A percentile compares a stretch with the other conserved stretches of the same genome.
These are phyloP conservation scores for Sclerotinia borealis DNA, from an alignment of 2,329 filamentous ascomycete genomes.

Conservation along the genomic window DNA sequence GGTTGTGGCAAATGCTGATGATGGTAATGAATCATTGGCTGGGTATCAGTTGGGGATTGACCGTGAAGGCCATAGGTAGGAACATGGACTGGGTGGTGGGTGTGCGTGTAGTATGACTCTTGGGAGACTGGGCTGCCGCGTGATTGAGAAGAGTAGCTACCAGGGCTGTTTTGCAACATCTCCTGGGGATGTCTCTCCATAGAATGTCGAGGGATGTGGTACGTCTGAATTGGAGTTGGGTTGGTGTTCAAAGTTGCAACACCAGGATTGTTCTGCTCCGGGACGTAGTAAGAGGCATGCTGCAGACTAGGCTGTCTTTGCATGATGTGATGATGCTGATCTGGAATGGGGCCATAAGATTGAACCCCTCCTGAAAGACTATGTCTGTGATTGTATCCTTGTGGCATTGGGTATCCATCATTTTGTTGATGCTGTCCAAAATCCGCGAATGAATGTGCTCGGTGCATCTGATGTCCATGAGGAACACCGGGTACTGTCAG, in stretches of 20 bases:
- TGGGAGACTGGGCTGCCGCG: constrained; percentile 48
- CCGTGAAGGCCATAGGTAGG: constrained; percentile 44
- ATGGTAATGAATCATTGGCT: constrained; percentile 36
- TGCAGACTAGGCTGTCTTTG: constrained; percentile 30
- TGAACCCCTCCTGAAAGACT: constrained; percentile 41
- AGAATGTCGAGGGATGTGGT: constrained; percentile 39
- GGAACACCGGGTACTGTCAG: constrained; percentile 35
- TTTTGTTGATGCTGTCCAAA: constrained; percentile 43
- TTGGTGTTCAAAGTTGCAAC: constrained; percentile 56
- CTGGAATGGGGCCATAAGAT: constrained; percentile 39
- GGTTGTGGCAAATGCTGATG: constrained; percentile 26
- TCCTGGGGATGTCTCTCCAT: constrained; percentile 38
- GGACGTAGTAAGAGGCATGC: constrained; percentile 42
- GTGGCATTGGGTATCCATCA: constrained; percentile 29
- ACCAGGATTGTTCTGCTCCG: constrained; percentile 55
- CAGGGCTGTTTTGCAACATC: constrained; percentile 53
- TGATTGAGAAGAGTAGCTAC: constrained; percentile 50
- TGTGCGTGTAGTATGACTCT: constrained; percentile 51
- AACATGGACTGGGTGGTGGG: constrained; percentile 39
- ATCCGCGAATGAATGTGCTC: constrained; percentile 49
- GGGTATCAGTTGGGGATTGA: constrained; percentile 42
- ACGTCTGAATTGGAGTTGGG: constrained; percentile 41
- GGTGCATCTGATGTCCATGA: constrained; percentile 35
- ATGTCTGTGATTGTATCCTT: constrained; percentile 42
- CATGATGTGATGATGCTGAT: constrained; percentile 38